Evolutionary conservation across 257 asterid genomes (phyloP), one percentile per base, ranked within the genome.

Genomic region (Fraxinus pennsylvanica): DNA sequence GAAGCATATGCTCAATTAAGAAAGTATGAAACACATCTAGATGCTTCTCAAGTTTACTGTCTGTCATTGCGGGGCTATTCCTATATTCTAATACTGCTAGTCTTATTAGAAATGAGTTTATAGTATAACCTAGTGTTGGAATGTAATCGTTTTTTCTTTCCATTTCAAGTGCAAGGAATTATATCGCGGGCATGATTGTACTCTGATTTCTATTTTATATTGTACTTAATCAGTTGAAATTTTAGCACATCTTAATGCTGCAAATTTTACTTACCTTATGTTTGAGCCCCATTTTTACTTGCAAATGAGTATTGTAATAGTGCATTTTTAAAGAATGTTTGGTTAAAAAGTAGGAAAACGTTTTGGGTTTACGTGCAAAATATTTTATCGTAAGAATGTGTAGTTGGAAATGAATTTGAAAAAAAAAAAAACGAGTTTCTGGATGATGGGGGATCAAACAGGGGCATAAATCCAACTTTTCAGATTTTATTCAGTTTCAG

Each of bases 1-100:
- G 97, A 91, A 86, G 97, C 96, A 43, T 93, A 95, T 84, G 91
- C 99, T 47, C 88, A 89, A 75, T 85, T 90, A 57, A 95, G 99
- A 85, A 95, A 89, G 99, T 95, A 89, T 78, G 92, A 74, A 14
- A 17, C 30, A 13, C 7, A 63, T 29, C 47, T 45, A 45, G 70
- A 39, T 39, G 74, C 5, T 68, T 74, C 5, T 63, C 69, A 22
- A 27, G 19, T 22, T 27, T 63, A 9, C 30, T 30, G 10, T 25
- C 35, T 63, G 69, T 32, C 69, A 27, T 27, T 25, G 36, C 33
- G 8, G 15, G 22, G 30, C 30, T n/a, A 59, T 59, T 59, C 67
- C 13, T 8, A 21, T 59, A n/a, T 59, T 59, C 13, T 59, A 9
- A n/a, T 47, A 47, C 59, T 47, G 6, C 57, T 15, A 4, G 21